These are phyloP conservation scores for Aquanectria penicillioides DNA, from an alignment of 2,329 filamentous ascomycete species.

Conservation along the genomic window DNA sequence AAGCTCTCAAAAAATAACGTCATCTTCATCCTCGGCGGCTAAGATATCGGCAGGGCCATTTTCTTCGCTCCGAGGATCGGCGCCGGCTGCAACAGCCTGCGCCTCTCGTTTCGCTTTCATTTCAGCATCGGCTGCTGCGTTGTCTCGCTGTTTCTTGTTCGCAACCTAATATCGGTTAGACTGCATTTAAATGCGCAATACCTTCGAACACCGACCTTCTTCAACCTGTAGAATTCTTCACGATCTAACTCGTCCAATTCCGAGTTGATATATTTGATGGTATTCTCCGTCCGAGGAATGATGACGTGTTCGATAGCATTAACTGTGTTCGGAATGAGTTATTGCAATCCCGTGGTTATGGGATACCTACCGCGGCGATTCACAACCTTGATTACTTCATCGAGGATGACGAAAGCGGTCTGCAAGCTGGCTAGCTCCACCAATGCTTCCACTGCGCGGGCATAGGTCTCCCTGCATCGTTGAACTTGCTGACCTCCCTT, in stretches of 20 bases:
- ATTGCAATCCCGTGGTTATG: background rate
- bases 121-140: slow-evolving; percentile 76
- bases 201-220: slow-evolving; percentile 67
- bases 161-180: slow-evolving; percentile 63
- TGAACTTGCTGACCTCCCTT: slow-evolving; percentile 98
- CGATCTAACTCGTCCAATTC: slow-evolving; percentile 97
- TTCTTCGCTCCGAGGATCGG: slow-evolving; percentile 53
- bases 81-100: slow-evolving; percentile 45
- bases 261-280: slow-evolving; percentile 99
- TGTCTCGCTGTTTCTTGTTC: slow-evolving; percentile 83
- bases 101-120: slow-evolving; percentile 77
- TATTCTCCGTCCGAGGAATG: slow-evolving; percentile 97
- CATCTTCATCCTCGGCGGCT: slow-evolving; percentile 80
- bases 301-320: slow-evolving; percentile 98
- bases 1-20: slow-evolving; percentile 85
- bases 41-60: slow-evolving; percentile 69
- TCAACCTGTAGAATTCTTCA: slow-evolving; percentile 97
- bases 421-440: slow-evolving; percentile 95
- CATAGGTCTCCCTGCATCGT: slow-evolving; percentile 94
- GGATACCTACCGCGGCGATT: slow-evolving; percentile 81
- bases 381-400: slow-evolving; percentile 99
- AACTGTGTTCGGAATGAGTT: slow-evolving; percentile 61
- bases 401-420: slow-evolving; percentile 96
- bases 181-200: too few species aligned
- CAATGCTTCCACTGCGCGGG: slow-evolving; percentile 91